phyloP scores from a whole-genome alignment of 129 eudicot genomes.

The Arctium lappa region DNA sequence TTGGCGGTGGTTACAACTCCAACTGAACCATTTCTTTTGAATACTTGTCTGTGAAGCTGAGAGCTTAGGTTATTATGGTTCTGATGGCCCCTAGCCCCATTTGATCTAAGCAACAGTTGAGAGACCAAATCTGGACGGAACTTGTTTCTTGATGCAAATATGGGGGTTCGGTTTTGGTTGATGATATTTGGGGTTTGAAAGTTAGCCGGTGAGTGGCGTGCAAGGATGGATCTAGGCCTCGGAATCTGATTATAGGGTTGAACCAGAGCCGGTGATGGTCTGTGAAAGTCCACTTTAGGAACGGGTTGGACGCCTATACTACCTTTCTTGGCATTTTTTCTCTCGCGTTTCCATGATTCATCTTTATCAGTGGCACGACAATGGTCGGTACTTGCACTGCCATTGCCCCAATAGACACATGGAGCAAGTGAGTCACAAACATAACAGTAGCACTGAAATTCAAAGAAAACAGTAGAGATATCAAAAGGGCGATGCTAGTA shows the following conservation, averaged over 20 bases:
- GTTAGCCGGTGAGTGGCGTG: constrained; percentile 1
- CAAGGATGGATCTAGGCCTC: constrained; percentile 21
- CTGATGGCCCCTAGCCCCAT: constrained; percentile 3
- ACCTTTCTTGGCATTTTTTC: constrained; percentile 30
- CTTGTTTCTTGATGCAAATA: constrained; percentile 30
- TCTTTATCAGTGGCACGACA: constrained; percentile 42
- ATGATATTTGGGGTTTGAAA: constrained; percentile 12
- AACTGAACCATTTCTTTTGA: constrained; percentile 27
- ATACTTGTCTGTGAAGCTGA: constrained; percentile 23
- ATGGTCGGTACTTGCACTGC: constrained; percentile 30
- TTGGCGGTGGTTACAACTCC: constrained; percentile 17
- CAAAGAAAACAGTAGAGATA: neutral
- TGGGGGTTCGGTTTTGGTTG: constrained; percentile 35
- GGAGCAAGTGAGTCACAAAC: constrained; percentile 46
- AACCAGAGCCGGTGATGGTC: constrained; percentile 14
- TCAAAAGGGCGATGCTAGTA: constrained; percentile 9
- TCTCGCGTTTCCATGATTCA: constrained; percentile 17
- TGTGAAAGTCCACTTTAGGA: constrained; percentile 1
- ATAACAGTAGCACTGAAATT: constrained; percentile 45
- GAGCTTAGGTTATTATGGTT: constrained; percentile 7
- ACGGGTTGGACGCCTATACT: constrained; percentile 18
- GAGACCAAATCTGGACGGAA: constrained; percentile 38
- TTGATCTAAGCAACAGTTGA: constrained; percentile 16
- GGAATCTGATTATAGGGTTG: constrained; percentile 26
- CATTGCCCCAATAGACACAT: constrained; percentile 38